phyloP scores from a whole-genome alignment of 352 stramenopile genomes.

The Phytophthora capsici region DNA sequence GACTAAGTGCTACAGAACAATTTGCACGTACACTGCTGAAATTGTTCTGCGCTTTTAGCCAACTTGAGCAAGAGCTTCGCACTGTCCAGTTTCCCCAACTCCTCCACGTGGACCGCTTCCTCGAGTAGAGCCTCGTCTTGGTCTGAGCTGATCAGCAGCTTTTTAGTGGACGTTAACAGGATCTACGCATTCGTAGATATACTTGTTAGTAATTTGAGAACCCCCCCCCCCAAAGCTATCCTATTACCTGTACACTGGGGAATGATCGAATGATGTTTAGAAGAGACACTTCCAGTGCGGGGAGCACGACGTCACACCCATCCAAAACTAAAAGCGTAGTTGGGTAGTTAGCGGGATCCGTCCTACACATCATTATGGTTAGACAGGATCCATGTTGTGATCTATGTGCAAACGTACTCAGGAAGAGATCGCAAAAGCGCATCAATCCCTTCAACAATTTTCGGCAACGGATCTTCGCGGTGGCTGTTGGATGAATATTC shows the following conservation, averaged over 20 bases:
- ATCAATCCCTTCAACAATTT: conserved; percentile 37
- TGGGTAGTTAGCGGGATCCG: conserved; percentile 23
- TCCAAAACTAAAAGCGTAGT: conserved; percentile 61
- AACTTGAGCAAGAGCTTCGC: conserved; percentile 59
- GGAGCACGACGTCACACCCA: conserved; percentile 58
- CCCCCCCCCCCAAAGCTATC: background rate
- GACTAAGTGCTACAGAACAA: background rate
- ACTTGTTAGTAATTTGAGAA: background rate
- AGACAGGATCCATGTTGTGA: conserved; percentile 1
- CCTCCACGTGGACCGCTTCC: conserved; percentile 40
- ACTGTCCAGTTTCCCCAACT: conserved; percentile 47
- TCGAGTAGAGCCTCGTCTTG: conserved; percentile 18
- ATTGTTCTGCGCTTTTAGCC: conserved; percentile 44
- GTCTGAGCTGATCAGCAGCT: conserved; percentile 29
- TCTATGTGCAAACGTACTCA: conserved; percentile 37
- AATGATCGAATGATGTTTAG: conserved; percentile 46
- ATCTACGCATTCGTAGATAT: conserved; percentile 31
- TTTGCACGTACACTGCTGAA: conserved; percentile 49
- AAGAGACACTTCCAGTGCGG: conserved; percentile 54
- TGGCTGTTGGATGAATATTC: conserved; percentile 14
- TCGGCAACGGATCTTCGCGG: conserved; percentile 34
- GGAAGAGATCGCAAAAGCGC: conserved; percentile 41
- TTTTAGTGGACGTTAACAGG: conserved; percentile 42
- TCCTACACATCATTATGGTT: conserved; percentile 21
- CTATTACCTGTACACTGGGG: conserved; percentile 51